A percentile compares a stretch with the other conserved stretches of the same genome.
phyloP scores from a whole-genome alignment of 2,329 filamentous ascomycete genomes.

The Colletotrichum musae region DNA sequence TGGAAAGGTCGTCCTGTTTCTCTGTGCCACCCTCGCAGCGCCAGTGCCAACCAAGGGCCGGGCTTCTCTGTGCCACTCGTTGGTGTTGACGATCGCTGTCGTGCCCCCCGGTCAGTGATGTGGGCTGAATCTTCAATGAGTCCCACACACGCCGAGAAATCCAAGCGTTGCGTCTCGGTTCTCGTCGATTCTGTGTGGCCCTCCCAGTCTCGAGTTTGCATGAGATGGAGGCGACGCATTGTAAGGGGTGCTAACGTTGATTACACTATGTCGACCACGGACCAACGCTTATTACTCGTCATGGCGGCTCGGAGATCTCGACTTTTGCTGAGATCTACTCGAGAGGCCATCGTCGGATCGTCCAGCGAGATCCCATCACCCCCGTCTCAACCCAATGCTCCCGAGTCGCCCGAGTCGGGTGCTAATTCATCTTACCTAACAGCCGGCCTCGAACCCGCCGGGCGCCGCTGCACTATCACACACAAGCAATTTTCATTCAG shows the following conservation, averaged over 20 bases:
- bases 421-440: background rate
- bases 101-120: background rate
- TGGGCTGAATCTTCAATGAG: slow-evolving; percentile 11
- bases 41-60: background rate
- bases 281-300: slow-evolving; percentile 19
- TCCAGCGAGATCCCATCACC: slow-evolving; percentile 4
- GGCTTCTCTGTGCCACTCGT: background rate
- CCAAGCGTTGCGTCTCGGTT: background rate
- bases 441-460: background rate
- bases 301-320: slow-evolving; percentile 23
- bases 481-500: background rate
- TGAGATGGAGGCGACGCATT: slow-evolving; percentile 10
- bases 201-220: slow-evolving; percentile 14
- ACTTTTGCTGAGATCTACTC: slow-evolving; percentile 20
- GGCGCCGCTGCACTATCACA: slow-evolving; percentile 2
- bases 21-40: background rate
- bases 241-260: too few relatives aligned
- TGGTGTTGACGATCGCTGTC: slow-evolving; percentile 7
- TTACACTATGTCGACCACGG: slow-evolving; percentile 9
- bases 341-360: slow-evolving; percentile 17
- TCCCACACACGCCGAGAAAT: slow-evolving; percentile 10
- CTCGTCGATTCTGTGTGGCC: slow-evolving; percentile 15
- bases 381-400: slow-evolving; percentile 7
- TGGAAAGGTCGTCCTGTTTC: slow-evolving; percentile 11
- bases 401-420: slow-evolving; percentile 13